Percentiles rank a stretch among this genome's conserved stretches.
Conservation (phyloP, 495 filamentous ascomycete genomes). For the Daldinia bambusicola region DNA sequence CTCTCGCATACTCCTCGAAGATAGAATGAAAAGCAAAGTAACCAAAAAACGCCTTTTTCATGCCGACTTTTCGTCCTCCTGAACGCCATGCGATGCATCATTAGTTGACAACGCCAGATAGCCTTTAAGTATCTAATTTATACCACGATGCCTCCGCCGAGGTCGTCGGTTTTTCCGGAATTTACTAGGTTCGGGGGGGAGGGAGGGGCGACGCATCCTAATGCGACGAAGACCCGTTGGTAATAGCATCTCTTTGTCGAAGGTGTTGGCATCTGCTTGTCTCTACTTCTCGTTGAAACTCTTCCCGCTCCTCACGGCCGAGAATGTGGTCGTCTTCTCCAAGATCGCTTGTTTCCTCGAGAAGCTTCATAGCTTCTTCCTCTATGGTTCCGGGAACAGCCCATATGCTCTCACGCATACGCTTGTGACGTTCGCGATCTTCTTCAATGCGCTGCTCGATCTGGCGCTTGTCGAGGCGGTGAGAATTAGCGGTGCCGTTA, state of each 20-base stretch:
- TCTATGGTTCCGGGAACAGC: conserved; percentile 74
- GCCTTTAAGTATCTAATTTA: not conserved
- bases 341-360: conserved; percentile 82
- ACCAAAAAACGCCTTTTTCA: conserved; percentile 17
- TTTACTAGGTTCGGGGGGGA: not conserved
- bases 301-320: conserved; percentile 76
- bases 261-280: conserved; percentile 28
- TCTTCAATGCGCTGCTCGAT: conserved; percentile 97
- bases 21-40: not conserved
- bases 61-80: conserved; percentile 7
- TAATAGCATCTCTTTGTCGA: conserved; percentile 4
- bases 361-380: conserved; percentile 70
- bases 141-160: not conserved
- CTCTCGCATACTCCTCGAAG: not conserved
- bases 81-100: conserved; percentile 29
- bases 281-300: conserved; percentile 53
- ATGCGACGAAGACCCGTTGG: conserved; percentile 30
- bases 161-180: not conserved
- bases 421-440: conserved; percentile 93
- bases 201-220: conserved; percentile 28
- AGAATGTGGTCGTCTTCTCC: conserved; percentile 83
- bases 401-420: conserved; percentile 90
- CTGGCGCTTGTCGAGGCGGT: conserved; percentile 80
- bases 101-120: not conserved
- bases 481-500: conserved; percentile 46